phyloP scores from a whole-genome alignment of 116 monocot genomes.

The Trichopus zeylanicus region DNA sequence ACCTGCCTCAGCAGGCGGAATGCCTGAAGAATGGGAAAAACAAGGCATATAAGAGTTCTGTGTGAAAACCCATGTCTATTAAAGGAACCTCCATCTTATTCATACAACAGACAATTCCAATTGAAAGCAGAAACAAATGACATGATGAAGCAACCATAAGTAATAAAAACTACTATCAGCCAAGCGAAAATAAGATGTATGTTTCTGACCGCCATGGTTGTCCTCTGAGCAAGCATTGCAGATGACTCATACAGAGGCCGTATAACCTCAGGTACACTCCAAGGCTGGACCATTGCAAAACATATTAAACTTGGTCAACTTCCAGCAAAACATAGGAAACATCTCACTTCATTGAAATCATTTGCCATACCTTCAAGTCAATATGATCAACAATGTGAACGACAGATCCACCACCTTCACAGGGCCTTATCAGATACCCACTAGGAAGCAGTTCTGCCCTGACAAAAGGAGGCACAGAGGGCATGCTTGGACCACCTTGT shows the following conservation, averaged over 20 bases:
- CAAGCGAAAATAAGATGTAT: constrained; percentile 3
- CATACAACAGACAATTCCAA: no score
- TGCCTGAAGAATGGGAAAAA: constrained; percentile 32
- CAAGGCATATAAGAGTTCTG: no score
- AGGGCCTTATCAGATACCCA: constrained; percentile 60
- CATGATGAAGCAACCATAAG: no score
- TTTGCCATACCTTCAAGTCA: constrained; percentile 11
- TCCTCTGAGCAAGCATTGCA: constrained; percentile 56
- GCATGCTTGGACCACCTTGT: constrained; percentile 61
- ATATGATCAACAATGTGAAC: constrained; percentile 75
- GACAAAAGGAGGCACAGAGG: constrained; percentile 43
- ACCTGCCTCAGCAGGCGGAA: constrained; percentile 56
- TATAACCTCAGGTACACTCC: constrained; percentile 75
- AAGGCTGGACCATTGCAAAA: constrained; percentile 34
- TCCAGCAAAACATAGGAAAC: no score
- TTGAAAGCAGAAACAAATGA: no score
- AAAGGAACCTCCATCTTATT: neutral
- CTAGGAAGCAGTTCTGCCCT: constrained; percentile 65
- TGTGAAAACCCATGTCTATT: neutral
- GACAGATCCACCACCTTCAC: constrained; percentile 62
- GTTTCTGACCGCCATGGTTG: constrained; percentile 47
- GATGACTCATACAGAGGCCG: constrained; percentile 69
- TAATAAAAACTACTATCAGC: neutral
- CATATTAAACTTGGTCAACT: neutral
- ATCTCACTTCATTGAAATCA: no score